phyloP scores from a whole-genome alignment of 371 early-diverging fungal genomes.

The Capniomyces stellatus region DNA sequence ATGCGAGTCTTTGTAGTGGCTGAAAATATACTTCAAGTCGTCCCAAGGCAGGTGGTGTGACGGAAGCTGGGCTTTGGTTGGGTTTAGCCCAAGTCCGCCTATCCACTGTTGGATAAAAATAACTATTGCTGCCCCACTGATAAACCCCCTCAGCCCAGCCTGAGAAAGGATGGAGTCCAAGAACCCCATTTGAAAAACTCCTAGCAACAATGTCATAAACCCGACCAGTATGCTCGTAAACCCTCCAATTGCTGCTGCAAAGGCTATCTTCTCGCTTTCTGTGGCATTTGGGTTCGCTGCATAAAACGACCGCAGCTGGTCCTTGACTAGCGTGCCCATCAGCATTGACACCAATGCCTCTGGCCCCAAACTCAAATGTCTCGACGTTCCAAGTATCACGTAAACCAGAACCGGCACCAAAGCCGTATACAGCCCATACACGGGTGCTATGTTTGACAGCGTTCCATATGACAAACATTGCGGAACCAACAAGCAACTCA shows the following conservation, averaged over 20 bases:
- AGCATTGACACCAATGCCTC: slow-evolving; percentile 81
- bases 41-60: slow-evolving; percentile 52
- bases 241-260: slow-evolving; percentile 42
- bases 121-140: slow-evolving; percentile 76
- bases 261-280: slow-evolving; percentile 25
- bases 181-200: slow-evolving; percentile 85
- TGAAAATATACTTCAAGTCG: slow-evolving; percentile 38
- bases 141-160: slow-evolving; percentile 78
- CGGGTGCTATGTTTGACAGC: slow-evolving; percentile 62
- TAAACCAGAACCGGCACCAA: slow-evolving; percentile 72
- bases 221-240: slow-evolving; percentile 74
- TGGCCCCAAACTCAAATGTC: slow-evolving; percentile 86
- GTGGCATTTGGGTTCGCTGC: slow-evolving; percentile 32
- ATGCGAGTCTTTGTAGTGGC: slow-evolving; percentile 37
- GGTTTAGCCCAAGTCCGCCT: slow-evolving; percentile 48
- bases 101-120: slow-evolving; percentile 71
- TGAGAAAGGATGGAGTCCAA: slow-evolving; percentile 84
- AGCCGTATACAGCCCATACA: slow-evolving; percentile 72
- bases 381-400: slow-evolving; percentile 74
- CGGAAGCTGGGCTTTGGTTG: slow-evolving; percentile 25
- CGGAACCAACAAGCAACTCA: slow-evolving; percentile 73
- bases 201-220: slow-evolving; percentile 69
- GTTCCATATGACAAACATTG: slow-evolving; percentile 79
- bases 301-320: slow-evolving; percentile 26
- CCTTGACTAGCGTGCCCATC: slow-evolving; percentile 36